Evolutionary conservation across 2,329 filamentous ascomycete species (phyloP), one percentile per base, ranked within the genome.

Genomic region (Aspergillus luchuensis): DNA sequence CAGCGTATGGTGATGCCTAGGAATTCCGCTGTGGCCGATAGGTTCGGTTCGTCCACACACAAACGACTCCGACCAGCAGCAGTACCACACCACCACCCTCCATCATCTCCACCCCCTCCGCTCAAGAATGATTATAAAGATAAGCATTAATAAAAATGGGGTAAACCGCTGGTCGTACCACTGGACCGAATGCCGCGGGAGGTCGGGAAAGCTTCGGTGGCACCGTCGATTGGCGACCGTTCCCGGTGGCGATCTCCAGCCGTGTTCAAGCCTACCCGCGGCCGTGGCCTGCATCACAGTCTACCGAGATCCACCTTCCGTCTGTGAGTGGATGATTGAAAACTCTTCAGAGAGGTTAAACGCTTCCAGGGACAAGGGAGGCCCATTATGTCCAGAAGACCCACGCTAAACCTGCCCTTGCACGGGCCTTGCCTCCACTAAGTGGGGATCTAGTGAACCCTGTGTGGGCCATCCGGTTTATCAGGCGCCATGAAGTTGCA

Each of bases 251-350:
- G 25, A 38, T 56, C 53, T 43, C 53, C 53, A 56, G 39, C 45
- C 53, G 53, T 56, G 53, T 56, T 56, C 38, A 56, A 56, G 53
- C 53, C 43, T 56, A 56, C 53, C 43, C 53, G 53, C 19, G 53
- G 53, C 53, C 53, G 53, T 56, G 53, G 53, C 39, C 53, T 56
- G 53, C 53, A 56, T 56, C 53, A 56, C 53, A 56, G 53, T 38
- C 11, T 28, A 50, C 39, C 43, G 41, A 45, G 53, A 28, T 15
- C 39, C 25, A 36, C 17, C 38, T 11, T 19, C 23, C 39, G 23
- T 15, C 39, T 39, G n/a, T 45, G 53, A 33, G 25, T 56, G 53
- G 39, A 17, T 28, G 39, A 10, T 1, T 8, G 36, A 56, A 55
- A 56, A 56, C 28, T 56, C 53, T 56, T 56, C 53, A 56, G n/a